Evolutionary conservation across 148 eudicot genomes (phyloP).

Genomic region (Arbutus unedo): DNA sequence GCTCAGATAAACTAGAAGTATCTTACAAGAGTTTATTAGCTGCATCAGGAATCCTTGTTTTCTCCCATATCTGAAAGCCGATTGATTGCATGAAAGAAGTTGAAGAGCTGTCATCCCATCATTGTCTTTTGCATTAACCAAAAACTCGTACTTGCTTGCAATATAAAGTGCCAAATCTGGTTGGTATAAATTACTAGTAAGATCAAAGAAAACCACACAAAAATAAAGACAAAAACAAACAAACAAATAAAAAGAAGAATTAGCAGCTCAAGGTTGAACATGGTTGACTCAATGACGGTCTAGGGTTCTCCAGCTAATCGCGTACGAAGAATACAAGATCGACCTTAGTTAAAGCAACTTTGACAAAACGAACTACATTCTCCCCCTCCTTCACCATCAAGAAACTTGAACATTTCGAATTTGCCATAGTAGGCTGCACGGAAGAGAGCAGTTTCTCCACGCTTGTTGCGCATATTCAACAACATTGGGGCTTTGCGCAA

Average conservation of each 20-base stretch:
- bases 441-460: conserved; percentile 14
- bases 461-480: conserved; percentile 8
- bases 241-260: neutral
- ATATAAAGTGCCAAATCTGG: conserved; percentile 10
- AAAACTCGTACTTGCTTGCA: neutral
- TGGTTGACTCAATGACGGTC: too few species aligned
- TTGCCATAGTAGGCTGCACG: conserved; percentile 14
- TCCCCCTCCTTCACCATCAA: conserved; percentile 11
- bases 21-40: neutral
- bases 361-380: neutral
- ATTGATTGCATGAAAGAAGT: conserved; percentile 16
- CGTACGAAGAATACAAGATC: too few species aligned
- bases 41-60: neutral
- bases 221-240: neutral
- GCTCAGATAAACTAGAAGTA: neutral
- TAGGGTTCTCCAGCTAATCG: too few species aligned
- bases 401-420: neutral
- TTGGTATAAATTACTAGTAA: neutral
- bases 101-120: conserved; percentile 20
- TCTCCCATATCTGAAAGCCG: neutral
- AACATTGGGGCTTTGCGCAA: conserved; percentile 3
- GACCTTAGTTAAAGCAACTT: neutral
- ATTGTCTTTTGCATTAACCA: neutral
- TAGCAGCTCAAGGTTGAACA: neutral
- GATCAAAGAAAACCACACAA: neutral